Evolutionary conservation across 176 grass and related monocot genomes (phyloP).

Genomic region (Luzula sylvatica): DNA sequence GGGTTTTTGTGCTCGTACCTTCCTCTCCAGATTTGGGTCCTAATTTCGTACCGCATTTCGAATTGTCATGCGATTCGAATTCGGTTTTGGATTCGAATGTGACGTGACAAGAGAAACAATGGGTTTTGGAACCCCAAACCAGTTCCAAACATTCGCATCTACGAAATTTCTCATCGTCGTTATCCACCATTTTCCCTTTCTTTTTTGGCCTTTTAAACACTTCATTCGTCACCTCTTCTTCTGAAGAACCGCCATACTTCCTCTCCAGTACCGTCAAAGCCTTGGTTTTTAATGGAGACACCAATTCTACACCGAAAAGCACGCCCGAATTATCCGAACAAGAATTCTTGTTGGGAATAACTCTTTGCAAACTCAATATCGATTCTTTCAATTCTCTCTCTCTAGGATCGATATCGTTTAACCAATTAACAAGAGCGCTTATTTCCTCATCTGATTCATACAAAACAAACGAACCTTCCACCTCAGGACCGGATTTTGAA

Average conservation of each 20-base stretch:
- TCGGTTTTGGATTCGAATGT: slow-evolving; percentile 39
- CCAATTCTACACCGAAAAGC: slow-evolving; percentile 20
- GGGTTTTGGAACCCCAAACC: slow-evolving; percentile 63
- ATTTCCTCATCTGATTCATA: slow-evolving; percentile 89
- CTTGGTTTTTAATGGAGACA: slow-evolving; percentile 42
- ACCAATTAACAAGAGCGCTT: slow-evolving; percentile 56
- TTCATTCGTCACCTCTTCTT: slow-evolving; percentile 42
- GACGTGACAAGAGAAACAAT: slow-evolving; percentile 78
- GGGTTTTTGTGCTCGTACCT: slow-evolving; percentile 41
- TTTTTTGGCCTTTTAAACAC: slow-evolving; percentile 42
- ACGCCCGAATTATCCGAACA: slow-evolving; percentile 22
- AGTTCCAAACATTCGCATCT: slow-evolving; percentile 84
- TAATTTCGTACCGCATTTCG: slow-evolving; percentile 40
- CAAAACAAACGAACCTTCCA: slow-evolving; percentile 38
- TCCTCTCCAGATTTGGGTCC: slow-evolving; percentile 22
- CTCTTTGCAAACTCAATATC: slow-evolving; percentile 72
- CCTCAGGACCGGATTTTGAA: slow-evolving; percentile 38
- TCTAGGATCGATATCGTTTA: slow-evolving; percentile 59
- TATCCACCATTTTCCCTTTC: slow-evolving; percentile 47
- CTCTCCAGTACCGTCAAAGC: slow-evolving; percentile 57
- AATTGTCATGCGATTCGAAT: slow-evolving; percentile 67
- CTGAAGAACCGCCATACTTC: slow-evolving; percentile 50
- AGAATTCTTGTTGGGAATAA: slow-evolving; percentile 30
- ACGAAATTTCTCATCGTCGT: slow-evolving; percentile 53
- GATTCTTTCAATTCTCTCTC: slow-evolving; percentile 83